Percentiles rank a stretch among this genome's conserved stretches.
phyloP scores from a whole-genome alignment of 371 early-diverging fungal genomes.

The Syncephalastrum sp. region DNA sequence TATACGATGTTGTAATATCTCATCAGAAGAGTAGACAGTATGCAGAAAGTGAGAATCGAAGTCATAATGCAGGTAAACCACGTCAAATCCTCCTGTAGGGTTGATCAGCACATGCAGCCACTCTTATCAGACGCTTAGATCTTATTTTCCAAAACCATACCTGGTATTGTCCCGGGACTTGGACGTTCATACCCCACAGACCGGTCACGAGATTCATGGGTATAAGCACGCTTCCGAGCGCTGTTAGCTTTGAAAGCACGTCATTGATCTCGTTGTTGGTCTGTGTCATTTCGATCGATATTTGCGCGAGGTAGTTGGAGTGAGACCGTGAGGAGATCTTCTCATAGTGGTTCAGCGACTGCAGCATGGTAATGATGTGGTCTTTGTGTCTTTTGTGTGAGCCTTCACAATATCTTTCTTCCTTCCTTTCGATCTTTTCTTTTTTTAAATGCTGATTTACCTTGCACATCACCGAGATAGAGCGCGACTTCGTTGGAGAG shows the following conservation, averaged over 20 bases:
- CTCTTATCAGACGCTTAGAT: background rate
- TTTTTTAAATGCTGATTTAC: conserved; percentile 21
- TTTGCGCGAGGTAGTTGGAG: conserved; percentile 96
- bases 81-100: conserved; percentile 43
- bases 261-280: conserved; percentile 90
- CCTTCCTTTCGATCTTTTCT: background rate
- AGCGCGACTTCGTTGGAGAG: conserved; percentile 65
- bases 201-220: conserved; percentile 96
- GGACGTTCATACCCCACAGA: conserved; percentile 90
- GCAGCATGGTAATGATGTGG: conserved; percentile 92
- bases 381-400: conserved; percentile 42
- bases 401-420: no score
- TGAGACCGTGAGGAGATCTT: conserved; percentile 89
- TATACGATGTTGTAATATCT: conserved; percentile 34
- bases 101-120: background rate
- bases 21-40: conserved; percentile 37
- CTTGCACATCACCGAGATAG: conserved; percentile 92
- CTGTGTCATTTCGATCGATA: conserved; percentile 94
- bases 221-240: conserved; percentile 88
- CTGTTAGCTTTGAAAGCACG: conserved; percentile 88
- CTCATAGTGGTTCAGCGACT: conserved; percentile 88
- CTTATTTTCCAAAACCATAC: conserved; percentile 6
- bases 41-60: conserved; percentile 36
- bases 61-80: conserved; percentile 68
- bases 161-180: conserved; percentile 68